Base-by-base conservation (phyloP, 163 green algal species). In the Scenedesmus sp. region DNA sequence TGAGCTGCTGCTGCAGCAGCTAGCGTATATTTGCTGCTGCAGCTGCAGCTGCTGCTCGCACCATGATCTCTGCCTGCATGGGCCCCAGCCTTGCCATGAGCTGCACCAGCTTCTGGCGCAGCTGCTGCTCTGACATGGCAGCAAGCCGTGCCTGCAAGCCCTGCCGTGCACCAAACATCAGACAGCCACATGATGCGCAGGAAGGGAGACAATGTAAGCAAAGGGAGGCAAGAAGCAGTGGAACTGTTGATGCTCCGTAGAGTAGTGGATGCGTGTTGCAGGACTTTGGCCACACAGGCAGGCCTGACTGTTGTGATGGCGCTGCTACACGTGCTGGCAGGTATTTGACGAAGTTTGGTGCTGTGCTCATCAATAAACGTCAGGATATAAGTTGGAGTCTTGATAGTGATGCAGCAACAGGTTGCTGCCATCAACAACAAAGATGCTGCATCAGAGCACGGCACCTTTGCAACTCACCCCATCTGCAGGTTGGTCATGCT, bases 61-160 rank as follows among this genome's bases (percentile, higher is more conserved):
- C 84, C 60, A 64, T 88, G 84, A 88, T 52, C 84, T 88, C 57
- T 7, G 60, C 84, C 26, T 60, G 26, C 84, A 88, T 88, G 10
- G 60, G 84, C n/a, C 62, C 62, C n/a, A 88, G 1, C 1, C 84
- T 26, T 0, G 84, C 62, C 57, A 73, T 73, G 59, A 79, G 57
- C 60, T 46, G n/a, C 18, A 88, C 84, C 26, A 88, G 60, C 57
- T 88, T 73, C 62, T 88, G 84, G 10, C 84, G 84, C 84, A 88
- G 84, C 76, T 87, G 76, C 76, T 87, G 57, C 62, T 91, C 88
- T 13, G 73, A 81, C 88, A 91, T 87, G n/a, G 88, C 88, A 54
- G 88, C 88, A 52, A 91, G 26, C n/a, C 74, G 57, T 20, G 23
- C 59, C 59, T 74, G 52, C 59, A 87, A n/a, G 52, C 54, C 57